Percentiles rank a stretch among this genome's conserved stretches.
Evolutionary conservation across 805 yeast genomes (phyloP).

Genomic region (Nakazawaea ishiwadae): DNA sequence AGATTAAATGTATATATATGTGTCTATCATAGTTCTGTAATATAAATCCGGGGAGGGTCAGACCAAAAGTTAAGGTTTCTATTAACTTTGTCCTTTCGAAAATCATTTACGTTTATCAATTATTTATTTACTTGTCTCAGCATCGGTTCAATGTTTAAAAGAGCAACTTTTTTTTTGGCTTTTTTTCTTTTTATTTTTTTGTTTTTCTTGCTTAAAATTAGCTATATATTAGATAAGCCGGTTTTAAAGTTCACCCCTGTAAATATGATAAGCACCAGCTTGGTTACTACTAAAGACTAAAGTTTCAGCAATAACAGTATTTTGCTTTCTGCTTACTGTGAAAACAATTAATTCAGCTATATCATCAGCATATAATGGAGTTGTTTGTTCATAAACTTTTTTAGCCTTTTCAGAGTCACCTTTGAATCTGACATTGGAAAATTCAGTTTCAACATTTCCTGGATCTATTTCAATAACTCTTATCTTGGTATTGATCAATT

Average conservation of each 20-base stretch:
- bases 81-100: too few species aligned
- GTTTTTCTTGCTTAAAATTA: too few species aligned
- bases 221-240: too few species aligned
- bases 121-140: too few species aligned
- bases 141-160: too few species aligned
- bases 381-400: conserved; percentile 49
- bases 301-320: conserved; percentile 63
- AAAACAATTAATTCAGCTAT: conserved; percentile 59
- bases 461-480: conserved; percentile 67
- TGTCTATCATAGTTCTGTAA: too few species aligned
- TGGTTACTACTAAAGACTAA: conserved; percentile 74
- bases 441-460: conserved; percentile 68
- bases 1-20: too few species aligned
- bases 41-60: too few species aligned
- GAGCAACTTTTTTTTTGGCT: too few species aligned
- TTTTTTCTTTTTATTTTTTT: too few species aligned
- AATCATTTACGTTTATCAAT: too few species aligned
- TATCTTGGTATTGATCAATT: conserved; percentile 62
- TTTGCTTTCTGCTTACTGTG: conserved; percentile 50
- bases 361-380: conserved; percentile 54
- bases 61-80: too few species aligned
- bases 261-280: conserved; percentile 58
- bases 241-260: conserved; percentile 22
- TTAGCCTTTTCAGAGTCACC: conserved; percentile 53
- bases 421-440: conserved; percentile 53